These are phyloP conservation scores for Pestalotiopsis sp. DNA, from an alignment of 2,329 filamentous ascomycete genomes.

Conservation along the genomic window DNA sequence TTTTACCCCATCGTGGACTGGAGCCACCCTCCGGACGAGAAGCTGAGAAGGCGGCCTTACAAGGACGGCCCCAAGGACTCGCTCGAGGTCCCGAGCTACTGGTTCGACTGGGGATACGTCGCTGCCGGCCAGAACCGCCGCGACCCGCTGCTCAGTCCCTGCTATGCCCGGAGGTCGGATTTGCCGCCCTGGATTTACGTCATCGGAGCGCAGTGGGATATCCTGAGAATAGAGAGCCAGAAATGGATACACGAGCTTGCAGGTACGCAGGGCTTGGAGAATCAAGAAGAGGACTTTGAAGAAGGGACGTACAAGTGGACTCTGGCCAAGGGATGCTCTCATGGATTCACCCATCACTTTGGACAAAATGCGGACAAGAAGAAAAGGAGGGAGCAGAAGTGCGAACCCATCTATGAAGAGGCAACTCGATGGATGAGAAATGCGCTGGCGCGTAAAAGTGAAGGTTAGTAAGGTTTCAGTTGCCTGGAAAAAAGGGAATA, in stretches of 20 bases:
- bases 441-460: not conserved
- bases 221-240: slow-evolving; percentile 28
- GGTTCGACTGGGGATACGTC: slow-evolving; percentile 46
- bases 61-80: slow-evolving; percentile 35
- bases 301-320: slow-evolving; percentile 15
- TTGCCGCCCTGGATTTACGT: slow-evolving; percentile 46
- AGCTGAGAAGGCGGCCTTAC: slow-evolving; percentile 37
- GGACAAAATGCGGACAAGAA: slow-evolving; percentile 12
- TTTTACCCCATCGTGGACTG: slow-evolving; percentile 46
- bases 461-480: too few relatives aligned
- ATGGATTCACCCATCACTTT: slow-evolving; percentile 16
- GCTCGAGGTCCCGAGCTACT: slow-evolving; percentile 26
- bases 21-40: slow-evolving; percentile 27
- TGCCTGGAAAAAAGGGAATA: too few relatives aligned
- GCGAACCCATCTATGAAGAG: slow-evolving; percentile 14
- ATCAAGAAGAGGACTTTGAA: slow-evolving; percentile 10
- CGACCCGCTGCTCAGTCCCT: slow-evolving; percentile 44
- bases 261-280: not conserved
- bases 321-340: slow-evolving; percentile 11
- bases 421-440: slow-evolving; percentile 10
- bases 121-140: slow-evolving; percentile 31
- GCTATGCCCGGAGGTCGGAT: slow-evolving; percentile 29
- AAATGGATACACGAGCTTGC: slow-evolving; percentile 13
- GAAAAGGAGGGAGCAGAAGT: slow-evolving; percentile 8
- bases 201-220: slow-evolving; percentile 47